A percentile compares a stretch with the other conserved stretches of the same genome.
Evolutionary conservation across 208 protist species (phyloP).

Genomic region (Trypanosoma theileri): DNA sequence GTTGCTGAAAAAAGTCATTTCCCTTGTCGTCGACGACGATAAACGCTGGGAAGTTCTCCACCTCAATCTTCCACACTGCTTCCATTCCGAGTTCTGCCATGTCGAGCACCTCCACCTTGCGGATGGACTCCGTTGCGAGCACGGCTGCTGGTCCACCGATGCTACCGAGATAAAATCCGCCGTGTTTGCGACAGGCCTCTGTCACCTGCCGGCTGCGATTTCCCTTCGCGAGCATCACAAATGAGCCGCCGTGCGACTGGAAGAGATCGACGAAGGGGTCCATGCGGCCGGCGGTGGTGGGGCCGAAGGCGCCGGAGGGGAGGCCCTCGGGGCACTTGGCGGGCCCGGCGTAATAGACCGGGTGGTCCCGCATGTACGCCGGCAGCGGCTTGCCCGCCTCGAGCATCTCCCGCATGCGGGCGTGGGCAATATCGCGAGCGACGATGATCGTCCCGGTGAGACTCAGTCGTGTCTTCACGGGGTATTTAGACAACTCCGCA

Average conservation of each 20-base stretch:
- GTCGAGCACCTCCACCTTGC: constrained; percentile 92
- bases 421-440: constrained; percentile 97
- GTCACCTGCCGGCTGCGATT: constrained; percentile 93
- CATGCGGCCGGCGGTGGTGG: constrained; percentile 97
- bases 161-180: constrained; percentile 97
- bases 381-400: constrained; percentile 88
- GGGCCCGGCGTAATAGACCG: constrained; percentile 97
- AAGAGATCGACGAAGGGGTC: constrained; percentile 95
- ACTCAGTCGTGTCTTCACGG: constrained; percentile 92
- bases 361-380: constrained; percentile 95
- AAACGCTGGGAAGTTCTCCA: constrained; percentile 97
- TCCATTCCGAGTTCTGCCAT: constrained; percentile 93
- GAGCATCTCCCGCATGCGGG: constrained; percentile 91
- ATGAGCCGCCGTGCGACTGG: constrained; percentile 87
- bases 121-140: constrained; percentile 93
- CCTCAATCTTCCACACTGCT: constrained; percentile 94
- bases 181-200: constrained; percentile 93
- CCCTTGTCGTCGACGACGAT: constrained; percentile 98
- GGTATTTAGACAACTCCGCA: constrained; percentile 79
- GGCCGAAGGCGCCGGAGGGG: constrained; percentile 95
- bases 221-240: constrained; percentile 96
- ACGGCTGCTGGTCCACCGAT: constrained; percentile 96
- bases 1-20: constrained; percentile 94
- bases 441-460: constrained; percentile 96
- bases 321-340: constrained; percentile 96